phyloP scores from a whole-genome alignment of 2,329 filamentous ascomycete species.

The Epichloe brachyelytri region DNA sequence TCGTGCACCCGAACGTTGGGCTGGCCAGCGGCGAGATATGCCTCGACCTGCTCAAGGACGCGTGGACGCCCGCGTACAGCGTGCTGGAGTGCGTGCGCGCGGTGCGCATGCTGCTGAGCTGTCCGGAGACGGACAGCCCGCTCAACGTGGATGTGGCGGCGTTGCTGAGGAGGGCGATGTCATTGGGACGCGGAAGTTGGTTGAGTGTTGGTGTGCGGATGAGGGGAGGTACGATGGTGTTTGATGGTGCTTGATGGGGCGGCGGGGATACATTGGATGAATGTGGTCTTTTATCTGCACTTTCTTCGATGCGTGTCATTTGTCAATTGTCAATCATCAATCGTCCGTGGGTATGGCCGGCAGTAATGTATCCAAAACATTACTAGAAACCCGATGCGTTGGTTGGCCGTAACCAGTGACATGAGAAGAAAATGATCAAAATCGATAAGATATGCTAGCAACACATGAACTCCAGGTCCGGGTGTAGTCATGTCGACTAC shows the following conservation, averaged over 20 bases:
- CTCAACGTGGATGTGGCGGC: constrained; percentile 69
- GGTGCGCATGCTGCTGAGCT: constrained; percentile 51
- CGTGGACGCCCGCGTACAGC: constrained; percentile 79
- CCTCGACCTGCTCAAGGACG: constrained; percentile 67
- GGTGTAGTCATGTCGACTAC: background rate
- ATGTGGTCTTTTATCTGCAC: no score
- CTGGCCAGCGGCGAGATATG: constrained; percentile 77
- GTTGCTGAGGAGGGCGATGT: constrained; percentile 55
- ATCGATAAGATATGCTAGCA: constrained; percentile 8
- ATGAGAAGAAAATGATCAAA: no score
- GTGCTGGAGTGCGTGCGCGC: constrained; percentile 62
- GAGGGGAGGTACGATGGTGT: constrained; percentile 23
- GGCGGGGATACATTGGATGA: background rate
- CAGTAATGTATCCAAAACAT: no score
- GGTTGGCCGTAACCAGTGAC: no score
- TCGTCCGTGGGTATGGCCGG: no score
- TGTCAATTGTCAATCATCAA: no score
- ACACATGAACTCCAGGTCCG: constrained; percentile 11
- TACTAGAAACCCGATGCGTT: no score
- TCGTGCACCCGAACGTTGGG: constrained; percentile 71
- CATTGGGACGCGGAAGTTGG: constrained; percentile 54
- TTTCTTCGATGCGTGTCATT: no score
- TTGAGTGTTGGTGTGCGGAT: constrained; percentile 53
- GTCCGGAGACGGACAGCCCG: constrained; percentile 60
- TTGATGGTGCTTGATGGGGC: constrained; percentile 9